phyloP scores from a whole-genome alignment of 768 basidiomycete genomes.

The Pleurotus ostreatus region DNA sequence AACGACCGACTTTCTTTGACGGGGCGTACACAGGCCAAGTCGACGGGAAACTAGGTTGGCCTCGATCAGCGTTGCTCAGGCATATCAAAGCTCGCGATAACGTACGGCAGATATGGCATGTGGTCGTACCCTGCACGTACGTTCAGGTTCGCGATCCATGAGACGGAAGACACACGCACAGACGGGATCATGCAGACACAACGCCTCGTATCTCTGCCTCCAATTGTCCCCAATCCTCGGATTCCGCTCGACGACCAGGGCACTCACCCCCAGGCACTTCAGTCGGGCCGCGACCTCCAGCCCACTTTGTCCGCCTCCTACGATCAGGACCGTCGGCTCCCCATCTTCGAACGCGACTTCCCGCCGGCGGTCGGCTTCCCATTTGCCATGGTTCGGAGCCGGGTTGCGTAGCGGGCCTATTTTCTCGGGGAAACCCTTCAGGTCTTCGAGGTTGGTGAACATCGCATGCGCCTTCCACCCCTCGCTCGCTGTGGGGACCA shows the following conservation, averaged over 20 bases:
- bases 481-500: slow-evolving; percentile 40
- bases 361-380: slow-evolving; percentile 41
- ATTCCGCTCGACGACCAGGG: slow-evolving; percentile 57
- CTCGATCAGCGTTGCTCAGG: neutral
- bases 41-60: slow-evolving; percentile 39
- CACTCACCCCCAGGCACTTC: slow-evolving; percentile 49
- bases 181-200: slow-evolving; percentile 52
- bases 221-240: slow-evolving; percentile 55
- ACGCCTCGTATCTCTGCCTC: slow-evolving; percentile 55
- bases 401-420: slow-evolving; percentile 39
- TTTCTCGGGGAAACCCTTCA: slow-evolving; percentile 50
- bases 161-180: slow-evolving; percentile 27
- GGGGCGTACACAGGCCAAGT: slow-evolving; percentile 58
- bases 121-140: slow-evolving; percentile 24
- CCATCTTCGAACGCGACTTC: slow-evolving; percentile 41
- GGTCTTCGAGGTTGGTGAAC: slow-evolving; percentile 53
- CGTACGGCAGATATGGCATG: slow-evolving; percentile 48
- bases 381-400: slow-evolving; percentile 47
- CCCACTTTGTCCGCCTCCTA: slow-evolving; percentile 70
- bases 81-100: neutral
- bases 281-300: slow-evolving; percentile 64
- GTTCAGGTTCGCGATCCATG: slow-evolving; percentile 9
- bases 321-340: slow-evolving; percentile 57
- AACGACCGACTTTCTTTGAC: slow-evolving; percentile 33
- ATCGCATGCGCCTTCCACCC: slow-evolving; percentile 60